Evolutionary conservation across 768 basidiomycete genomes (phyloP), one percentile per base, ranked within the genome.

Genomic region (Boletus tylopilopsis): DNA sequence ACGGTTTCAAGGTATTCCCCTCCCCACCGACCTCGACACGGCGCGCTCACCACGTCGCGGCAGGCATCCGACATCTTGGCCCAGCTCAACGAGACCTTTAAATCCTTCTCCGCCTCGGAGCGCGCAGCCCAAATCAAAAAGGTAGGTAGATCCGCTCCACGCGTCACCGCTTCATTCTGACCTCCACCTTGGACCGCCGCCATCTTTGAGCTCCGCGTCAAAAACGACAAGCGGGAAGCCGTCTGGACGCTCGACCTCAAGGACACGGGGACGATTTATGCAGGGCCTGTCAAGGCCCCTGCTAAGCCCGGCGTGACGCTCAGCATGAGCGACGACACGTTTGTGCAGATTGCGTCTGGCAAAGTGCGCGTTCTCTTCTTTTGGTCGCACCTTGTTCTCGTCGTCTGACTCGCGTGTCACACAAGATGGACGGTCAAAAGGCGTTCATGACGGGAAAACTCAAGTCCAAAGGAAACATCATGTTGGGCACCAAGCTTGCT

Each of bases 391-490:
- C 12, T 34, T 6, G 33, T n/a, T 3, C n/a, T 16, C 24, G 8
- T 21, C 9, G 27, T 34, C 42, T 38, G 24, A 39, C 36, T 36
- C 22, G 37, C 37, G 9, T 4, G 11, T 42, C 24, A 8, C 24
- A 29, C 54, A 91, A n/a, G 86, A 73, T 87, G 38, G 91, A 89
- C 59, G 93, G 90, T 18, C 94, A 96, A 71, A 94, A 93, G 65
- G 93, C 93, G 19, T 96, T 94, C 74, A 91, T 97, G 89, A 90
- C 88, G 7, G 94, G 94, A 24, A 89, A 90, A 64, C 80, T 96
- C 42, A 95, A 94, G 80, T 87, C 89, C 15, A 87, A 80, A 66
- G 92, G 91, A 47, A 94, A 93, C 71, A 83, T 94, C 69, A 93
- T 94, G 90, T 79, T 94, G 53, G 91, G 89, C 1, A 94, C 91